A percentile compares a stretch with the other conserved stretches of the same genome.
phyloP scores from a whole-genome alignment of 805 yeast genomes.

The Isabelozyma pseudorhagii region DNA sequence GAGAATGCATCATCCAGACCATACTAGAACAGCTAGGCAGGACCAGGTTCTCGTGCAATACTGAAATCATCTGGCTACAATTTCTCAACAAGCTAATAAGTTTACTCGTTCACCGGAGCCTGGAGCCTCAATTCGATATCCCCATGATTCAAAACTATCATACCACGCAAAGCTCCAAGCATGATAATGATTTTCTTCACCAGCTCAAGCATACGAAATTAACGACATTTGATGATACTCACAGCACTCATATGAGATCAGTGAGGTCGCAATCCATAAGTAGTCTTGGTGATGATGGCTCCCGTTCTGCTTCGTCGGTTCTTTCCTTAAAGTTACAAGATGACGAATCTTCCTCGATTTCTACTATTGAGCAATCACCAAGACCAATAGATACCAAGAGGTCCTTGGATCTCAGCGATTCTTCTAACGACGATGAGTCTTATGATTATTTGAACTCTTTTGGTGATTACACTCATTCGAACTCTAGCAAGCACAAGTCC shows the following conservation, averaged over 20 bases:
- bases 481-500: not conserved
- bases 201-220: not conserved
- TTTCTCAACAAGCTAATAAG: constrained; percentile 6
- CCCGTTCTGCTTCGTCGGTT: not conserved
- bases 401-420: not conserved
- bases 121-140: constrained; percentile 5
- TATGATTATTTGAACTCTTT: constrained; percentile 15
- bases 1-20: constrained; percentile 13
- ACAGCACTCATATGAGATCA: not conserved
- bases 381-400: not conserved
- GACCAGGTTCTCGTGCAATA: constrained; percentile 4
- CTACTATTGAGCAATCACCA: constrained; percentile 1
- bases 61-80: constrained; percentile 6
- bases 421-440: constrained; percentile 10
- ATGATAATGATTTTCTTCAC: not conserved
- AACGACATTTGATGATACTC: not conserved
- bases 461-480: not conserved
- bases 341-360: not conserved
- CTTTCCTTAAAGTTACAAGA: not conserved
- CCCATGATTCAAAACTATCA: not conserved
- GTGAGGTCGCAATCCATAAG: not conserved
- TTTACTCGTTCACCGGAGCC: constrained; percentile 1
- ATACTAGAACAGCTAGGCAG: constrained; percentile 7
- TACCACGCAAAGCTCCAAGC: not conserved
- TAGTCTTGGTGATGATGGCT: not conserved